Conservation (phyloP, 116 monocot genomes). For the Dioscorea cayenensis region DNA sequence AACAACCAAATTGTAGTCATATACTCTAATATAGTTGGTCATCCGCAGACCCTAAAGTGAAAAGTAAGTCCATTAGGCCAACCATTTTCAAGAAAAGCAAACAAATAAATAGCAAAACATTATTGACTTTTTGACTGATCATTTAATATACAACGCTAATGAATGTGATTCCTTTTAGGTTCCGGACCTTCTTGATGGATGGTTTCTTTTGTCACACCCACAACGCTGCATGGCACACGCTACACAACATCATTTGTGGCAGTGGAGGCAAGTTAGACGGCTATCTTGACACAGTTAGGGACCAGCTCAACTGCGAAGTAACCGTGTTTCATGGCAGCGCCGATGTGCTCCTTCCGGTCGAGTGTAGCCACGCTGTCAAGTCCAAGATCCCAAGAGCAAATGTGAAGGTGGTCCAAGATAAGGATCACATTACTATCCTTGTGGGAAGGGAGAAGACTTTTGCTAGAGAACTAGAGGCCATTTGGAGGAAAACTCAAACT, state of each 20-base stretch:
- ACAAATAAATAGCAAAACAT: too few species aligned
- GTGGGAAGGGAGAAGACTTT: slow-evolving; percentile 76
- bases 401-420: slow-evolving; percentile 50
- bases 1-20: too few species aligned
- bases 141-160: too few species aligned
- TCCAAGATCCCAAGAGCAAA: slow-evolving; percentile 53
- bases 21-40: too few species aligned
- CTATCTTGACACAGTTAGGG: slow-evolving; percentile 54
- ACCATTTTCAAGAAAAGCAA: too few species aligned
- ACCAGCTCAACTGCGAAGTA: slow-evolving; percentile 52
- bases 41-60: too few species aligned
- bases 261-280: slow-evolving; percentile 62
- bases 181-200: slow-evolving; percentile 74
- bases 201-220: slow-evolving; percentile 89
- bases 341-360: slow-evolving; percentile 74
- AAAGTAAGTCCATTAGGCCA: too few species aligned
- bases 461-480: slow-evolving; percentile 74
- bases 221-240: slow-evolving; percentile 81
- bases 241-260: slow-evolving; percentile 91
- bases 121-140: too few species aligned
- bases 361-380: slow-evolving; percentile 67
- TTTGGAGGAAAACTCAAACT: slow-evolving; percentile 35
- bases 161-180: slow-evolving; percentile 12
- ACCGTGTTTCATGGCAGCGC: slow-evolving; percentile 67
- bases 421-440: slow-evolving; percentile 85